phyloP scores from a whole-genome alignment of 257 asterid species.

The Mitragyna speciosa region DNA sequence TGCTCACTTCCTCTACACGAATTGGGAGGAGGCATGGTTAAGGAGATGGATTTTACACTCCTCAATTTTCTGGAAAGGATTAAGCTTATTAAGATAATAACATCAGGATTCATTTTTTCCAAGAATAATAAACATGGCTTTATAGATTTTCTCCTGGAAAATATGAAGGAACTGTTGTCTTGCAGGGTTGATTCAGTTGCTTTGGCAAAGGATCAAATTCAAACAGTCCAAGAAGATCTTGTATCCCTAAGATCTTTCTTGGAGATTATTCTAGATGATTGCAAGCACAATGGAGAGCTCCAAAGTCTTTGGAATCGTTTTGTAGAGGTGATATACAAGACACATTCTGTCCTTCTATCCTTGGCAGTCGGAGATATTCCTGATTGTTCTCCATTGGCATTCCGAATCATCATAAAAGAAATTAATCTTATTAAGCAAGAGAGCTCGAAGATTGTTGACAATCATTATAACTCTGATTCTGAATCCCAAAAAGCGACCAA shows the following conservation, averaged over 20 bases:
- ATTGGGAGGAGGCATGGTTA: background rate
- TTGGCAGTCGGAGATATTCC: background rate
- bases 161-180: background rate
- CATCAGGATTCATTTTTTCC: too few relatives aligned
- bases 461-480: background rate
- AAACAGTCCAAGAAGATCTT: background rate
- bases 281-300: slow-evolving; percentile 1
- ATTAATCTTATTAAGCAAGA: background rate
- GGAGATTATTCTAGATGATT: background rate
- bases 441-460: background rate
- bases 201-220: background rate
- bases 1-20: background rate
- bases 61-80: background rate
- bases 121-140: too few relatives aligned
- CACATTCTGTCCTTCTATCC: slow-evolving; percentile 6
- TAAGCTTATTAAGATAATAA: background rate
- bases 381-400: background rate
- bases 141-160: background rate
- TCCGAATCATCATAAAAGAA: background rate
- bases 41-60: background rate
- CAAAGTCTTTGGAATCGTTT: background rate
- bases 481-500: too few relatives aligned
- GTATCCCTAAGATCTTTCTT: background rate
- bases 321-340: background rate
- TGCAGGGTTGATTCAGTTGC: background rate